A percentile compares a stretch with the other conserved stretches of the same genome.
These are phyloP conservation scores for Dichotomopilus funicola DNA, from an alignment of 2,329 filamentous ascomycete species.

Conservation along the genomic window DNA sequence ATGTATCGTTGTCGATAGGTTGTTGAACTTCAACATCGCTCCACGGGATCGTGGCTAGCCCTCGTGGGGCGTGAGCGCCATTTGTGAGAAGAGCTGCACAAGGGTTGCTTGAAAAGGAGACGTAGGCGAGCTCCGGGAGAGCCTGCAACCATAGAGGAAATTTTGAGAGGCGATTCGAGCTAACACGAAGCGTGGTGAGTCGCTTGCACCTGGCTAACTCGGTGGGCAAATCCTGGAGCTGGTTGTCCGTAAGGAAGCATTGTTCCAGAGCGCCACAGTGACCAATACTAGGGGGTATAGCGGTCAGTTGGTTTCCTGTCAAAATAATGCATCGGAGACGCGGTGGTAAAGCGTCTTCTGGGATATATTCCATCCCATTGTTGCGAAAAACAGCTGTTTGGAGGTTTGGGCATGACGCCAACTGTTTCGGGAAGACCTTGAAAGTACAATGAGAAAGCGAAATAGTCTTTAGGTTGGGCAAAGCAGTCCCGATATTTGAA, in stretches of 20 bases:
- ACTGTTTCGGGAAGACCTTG: slow-evolving; percentile 34
- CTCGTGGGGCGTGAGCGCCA: slow-evolving; percentile 14
- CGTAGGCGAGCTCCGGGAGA: slow-evolving; percentile 40
- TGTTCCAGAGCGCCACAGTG: slow-evolving; percentile 39
- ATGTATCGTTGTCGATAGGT: slow-evolving; percentile 40
- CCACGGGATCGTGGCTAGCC: slow-evolving; percentile 36
- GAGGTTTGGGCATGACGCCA: slow-evolving; percentile 38
- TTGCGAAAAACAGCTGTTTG: slow-evolving; percentile 44
- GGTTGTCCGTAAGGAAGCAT: slow-evolving; percentile 44
- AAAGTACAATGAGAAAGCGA: slow-evolving; percentile 44
- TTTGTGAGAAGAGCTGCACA: slow-evolving; percentile 28
- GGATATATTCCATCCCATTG: slow-evolving; percentile 39
- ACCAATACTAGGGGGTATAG: slow-evolving; percentile 37
- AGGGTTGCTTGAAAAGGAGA: slow-evolving; percentile 43
- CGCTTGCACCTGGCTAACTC: slow-evolving; percentile 39
- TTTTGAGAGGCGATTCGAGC: slow-evolving; percentile 34
- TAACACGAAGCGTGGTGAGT: slow-evolving; percentile 38
- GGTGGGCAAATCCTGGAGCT: slow-evolving; percentile 33
- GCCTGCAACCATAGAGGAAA: slow-evolving; percentile 40
- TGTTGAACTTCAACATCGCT: slow-evolving; percentile 34
- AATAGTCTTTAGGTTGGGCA: slow-evolving; percentile 39
- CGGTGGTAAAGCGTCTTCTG: slow-evolving; percentile 36
- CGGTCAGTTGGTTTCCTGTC: slow-evolving; percentile 37
- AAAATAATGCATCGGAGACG: slow-evolving; percentile 43
- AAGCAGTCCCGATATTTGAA: slow-evolving; percentile 29